Evolutionary conservation across 495 filamentous ascomycete species (phyloP).

Genomic region (Hypomontagnella submonticulosa): DNA sequence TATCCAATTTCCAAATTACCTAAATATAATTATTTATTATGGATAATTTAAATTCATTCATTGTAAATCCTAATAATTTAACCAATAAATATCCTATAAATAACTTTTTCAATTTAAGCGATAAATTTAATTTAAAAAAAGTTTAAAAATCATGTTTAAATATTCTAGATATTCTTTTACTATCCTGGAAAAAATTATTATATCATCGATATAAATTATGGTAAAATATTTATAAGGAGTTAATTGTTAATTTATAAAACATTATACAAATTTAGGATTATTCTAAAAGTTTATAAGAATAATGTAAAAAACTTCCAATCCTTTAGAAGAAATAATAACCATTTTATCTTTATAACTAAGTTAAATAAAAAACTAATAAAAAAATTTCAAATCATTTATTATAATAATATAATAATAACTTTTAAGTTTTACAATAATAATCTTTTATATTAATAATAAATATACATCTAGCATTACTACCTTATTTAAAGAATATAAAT

Average conservation of each 20-base stretch:
- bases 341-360: neutral
- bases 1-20: too few relatives aligned
- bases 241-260: neutral
- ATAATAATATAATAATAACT: too few relatives aligned
- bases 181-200: neutral
- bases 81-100: too few relatives aligned
- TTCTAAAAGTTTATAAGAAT: neutral
- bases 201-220: neutral
- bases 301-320: neutral
- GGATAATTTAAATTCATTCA: too few relatives aligned
- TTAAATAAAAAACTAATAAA: neutral
- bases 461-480: neutral
- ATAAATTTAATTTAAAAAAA: neutral
- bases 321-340: neutral
- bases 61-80: too few relatives aligned
- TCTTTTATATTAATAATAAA: neutral
- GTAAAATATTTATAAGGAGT: too few relatives aligned
- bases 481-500: neutral
- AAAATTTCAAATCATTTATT: too few relatives aligned
- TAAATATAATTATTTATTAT: too few relatives aligned
- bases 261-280: neutral
- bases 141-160: neutral
- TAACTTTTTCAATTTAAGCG: neutral
- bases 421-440: neutral
- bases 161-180: neutral